Evolutionary conservation across 345 rosid genomes (phyloP).

Genomic region (Eucalyptus brandiana): DNA sequence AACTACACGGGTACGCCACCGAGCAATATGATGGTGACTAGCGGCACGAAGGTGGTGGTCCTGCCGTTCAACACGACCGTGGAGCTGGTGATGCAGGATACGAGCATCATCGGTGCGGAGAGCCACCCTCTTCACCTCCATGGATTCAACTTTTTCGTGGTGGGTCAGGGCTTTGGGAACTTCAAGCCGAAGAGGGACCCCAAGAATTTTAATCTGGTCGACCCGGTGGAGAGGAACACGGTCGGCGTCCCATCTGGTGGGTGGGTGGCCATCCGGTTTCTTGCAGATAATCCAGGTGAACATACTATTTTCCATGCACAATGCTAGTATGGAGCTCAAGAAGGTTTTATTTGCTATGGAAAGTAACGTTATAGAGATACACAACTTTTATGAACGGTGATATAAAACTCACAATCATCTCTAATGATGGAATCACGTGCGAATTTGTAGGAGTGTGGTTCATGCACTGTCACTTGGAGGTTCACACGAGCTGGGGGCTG

Average conservation of each 20-base stretch:
- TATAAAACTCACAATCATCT: background rate
- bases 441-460: constrained; percentile 24
- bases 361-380: background rate
- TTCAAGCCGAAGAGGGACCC: constrained; percentile 33
- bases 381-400: background rate
- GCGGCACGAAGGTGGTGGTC: constrained; percentile 30
- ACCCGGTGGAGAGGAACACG: constrained; percentile 42
- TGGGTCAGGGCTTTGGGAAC: constrained; percentile 37
- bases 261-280: constrained; percentile 49
- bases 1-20: constrained; percentile 49
- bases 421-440: background rate
- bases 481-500: constrained; percentile 53
- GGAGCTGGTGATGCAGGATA: constrained; percentile 45
- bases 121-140: constrained; percentile 53
- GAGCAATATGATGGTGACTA: constrained; percentile 6
- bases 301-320: background rate
- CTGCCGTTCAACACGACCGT: constrained; percentile 25
- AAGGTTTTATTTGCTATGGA: background rate
- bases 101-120: constrained; percentile 31
- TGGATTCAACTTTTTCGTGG: constrained; percentile 38
- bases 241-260: constrained; percentile 42
- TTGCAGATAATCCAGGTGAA: constrained; percentile 36
- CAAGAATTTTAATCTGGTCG: constrained; percentile 28
- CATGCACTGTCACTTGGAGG: constrained; percentile 47
- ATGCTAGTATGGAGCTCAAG: background rate